A percentile compares a stretch with the other conserved stretches of the same genome.
Conservation (phyloP, 306 rosid species). For the Leucaena leucocephala region DNA sequence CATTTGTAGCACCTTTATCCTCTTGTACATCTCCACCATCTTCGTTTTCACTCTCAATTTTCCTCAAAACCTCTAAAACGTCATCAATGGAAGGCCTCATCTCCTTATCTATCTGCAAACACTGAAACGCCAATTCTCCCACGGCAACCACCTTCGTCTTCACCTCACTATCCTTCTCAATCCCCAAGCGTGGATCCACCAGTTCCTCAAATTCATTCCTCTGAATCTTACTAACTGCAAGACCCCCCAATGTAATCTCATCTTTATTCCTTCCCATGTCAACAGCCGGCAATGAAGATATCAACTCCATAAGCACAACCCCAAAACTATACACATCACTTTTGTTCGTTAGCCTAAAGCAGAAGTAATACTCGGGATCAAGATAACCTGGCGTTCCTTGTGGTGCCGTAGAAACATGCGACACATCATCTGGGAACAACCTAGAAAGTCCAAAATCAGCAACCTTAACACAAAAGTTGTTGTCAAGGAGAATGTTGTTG, state of each 20-base stretch:
- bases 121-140: slow-evolving; percentile 41
- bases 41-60: slow-evolving; percentile 22
- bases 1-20: not conserved
- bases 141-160: slow-evolving; percentile 25
- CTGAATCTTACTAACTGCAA: slow-evolving; percentile 38
- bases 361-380: not conserved
- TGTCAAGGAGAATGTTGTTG: not conserved
- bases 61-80: slow-evolving; percentile 35
- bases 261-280: not conserved
- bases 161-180: slow-evolving; percentile 22
- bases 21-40: not conserved
- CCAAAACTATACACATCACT: slow-evolving; percentile 7
- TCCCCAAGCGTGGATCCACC: slow-evolving; percentile 40
- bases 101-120: slow-evolving; percentile 40
- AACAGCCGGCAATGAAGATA: not conserved
- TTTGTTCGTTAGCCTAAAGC: not conserved
- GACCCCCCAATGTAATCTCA: slow-evolving; percentile 28
- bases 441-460: not conserved
- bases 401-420: not conserved
- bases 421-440: not conserved
- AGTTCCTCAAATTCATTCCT: slow-evolving; percentile 15
- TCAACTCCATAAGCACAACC: slow-evolving; percentile 1
- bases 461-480: not conserved
- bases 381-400: not conserved
- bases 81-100: slow-evolving; percentile 44